Base-by-base conservation (phyloP, 2,329 filamentous ascomycete species). In the Colletotrichum acutatum region DNA sequence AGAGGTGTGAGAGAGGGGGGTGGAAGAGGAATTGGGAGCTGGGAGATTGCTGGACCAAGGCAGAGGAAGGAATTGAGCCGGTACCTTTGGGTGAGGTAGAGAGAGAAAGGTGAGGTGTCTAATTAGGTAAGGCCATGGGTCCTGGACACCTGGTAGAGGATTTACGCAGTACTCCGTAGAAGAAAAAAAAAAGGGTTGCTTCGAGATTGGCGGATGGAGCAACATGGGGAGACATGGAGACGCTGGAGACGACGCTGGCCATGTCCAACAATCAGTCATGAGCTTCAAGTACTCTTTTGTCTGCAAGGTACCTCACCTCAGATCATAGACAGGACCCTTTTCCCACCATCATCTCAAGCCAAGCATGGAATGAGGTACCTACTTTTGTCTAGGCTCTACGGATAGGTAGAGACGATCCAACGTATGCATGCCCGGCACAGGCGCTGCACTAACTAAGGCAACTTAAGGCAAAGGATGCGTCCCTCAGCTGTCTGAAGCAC, bases 81-180 rank as follows among this genome's bases (percentile, higher is more conserved):
- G 42, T 34, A 30, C 28, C 28, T 46, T 19, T 58, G 28, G 42
- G 42, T 42, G 28, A 52, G 58, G 24, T 42, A 57, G 54, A 26
- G 61, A 42, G 57, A 24, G 14, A 58, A 58, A 57, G 57, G 68
- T 65, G 66, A 72, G 66, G 70, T 66, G 70, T 72, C 60, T 61
- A 59, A 52, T 72, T 72, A 72, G 70, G 70, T 72, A 72, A 65
- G 59, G 66, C 28, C 28, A 57, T n/a, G 54, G 22, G 14, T 49
- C 11, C 26, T 32, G 26, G 19, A 19, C n/a, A 30, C 11, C 26
- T 32, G 42, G 19, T 6, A 16, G 60, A 60, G 70, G 54, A 66
- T 59, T 42, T 42, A 42, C 37, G 37, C 37, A 42, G 37, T 42
- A 42, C 14, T 37, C 34, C 12, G 3, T 12, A 37, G 24, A 57